Evolutionary conservation across 2,329 filamentous ascomycete species (phyloP).

Genomic region (Fusarium ambrosium): DNA sequence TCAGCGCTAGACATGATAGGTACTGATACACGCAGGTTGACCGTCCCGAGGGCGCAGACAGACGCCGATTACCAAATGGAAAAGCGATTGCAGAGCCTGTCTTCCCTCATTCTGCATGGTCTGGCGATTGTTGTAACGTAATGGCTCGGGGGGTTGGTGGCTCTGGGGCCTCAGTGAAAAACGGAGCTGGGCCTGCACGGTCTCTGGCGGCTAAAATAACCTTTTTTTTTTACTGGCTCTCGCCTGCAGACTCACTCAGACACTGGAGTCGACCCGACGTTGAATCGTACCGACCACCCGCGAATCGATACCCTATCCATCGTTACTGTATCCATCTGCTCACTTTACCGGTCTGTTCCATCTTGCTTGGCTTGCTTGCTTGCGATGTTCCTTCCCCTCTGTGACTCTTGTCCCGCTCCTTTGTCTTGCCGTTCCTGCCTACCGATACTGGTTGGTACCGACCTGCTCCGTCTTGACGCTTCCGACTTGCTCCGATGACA

Average conservation of each 20-base stretch:
- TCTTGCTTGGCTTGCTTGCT: neutral
- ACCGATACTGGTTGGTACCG: neutral
- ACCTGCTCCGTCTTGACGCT: constrained; percentile 2
- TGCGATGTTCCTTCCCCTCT: constrained; percentile 13
- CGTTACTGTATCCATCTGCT: constrained; percentile 35
- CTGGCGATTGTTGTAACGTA: constrained; percentile 49
- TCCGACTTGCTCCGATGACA: constrained; percentile 41
- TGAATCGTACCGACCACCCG: constrained; percentile 10
- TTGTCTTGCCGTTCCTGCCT: neutral
- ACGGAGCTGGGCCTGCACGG: constrained; percentile 12
- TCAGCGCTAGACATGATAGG: neutral
- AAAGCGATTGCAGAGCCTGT: constrained; percentile 39
- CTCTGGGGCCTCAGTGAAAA: constrained; percentile 24
- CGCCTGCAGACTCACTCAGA: constrained; percentile 5
- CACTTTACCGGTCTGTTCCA: constrained; percentile 32
- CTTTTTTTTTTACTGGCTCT: constrained; percentile 35
- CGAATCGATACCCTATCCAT: neutral
- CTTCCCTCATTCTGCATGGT: constrained; percentile 51
- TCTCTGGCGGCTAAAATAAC: constrained; percentile 42
- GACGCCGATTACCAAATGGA: constrained; percentile 50
- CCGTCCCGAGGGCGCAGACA: constrained; percentile 40
- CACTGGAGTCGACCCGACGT: neutral
- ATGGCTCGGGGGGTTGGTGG: constrained; percentile 43
- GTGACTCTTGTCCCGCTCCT: constrained; percentile 5
- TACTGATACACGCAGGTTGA: constrained; percentile 31